Evolutionary conservation across 139 green algal genomes (phyloP), one percentile per base, ranked within the genome.

Genomic region (Yamagishiella unicocca): DNA sequence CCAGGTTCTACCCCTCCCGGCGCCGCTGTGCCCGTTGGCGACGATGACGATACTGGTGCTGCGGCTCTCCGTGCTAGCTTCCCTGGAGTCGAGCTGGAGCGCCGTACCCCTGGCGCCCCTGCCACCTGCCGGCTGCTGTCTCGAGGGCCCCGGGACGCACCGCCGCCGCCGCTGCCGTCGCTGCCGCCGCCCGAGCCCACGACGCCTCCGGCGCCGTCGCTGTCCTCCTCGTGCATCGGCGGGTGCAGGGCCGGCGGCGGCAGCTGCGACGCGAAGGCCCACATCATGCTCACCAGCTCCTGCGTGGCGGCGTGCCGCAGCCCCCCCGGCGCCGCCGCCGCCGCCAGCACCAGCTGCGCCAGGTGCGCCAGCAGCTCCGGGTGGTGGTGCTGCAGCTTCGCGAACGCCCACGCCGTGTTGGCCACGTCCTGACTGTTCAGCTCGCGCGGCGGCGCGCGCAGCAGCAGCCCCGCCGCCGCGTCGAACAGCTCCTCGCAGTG

Each of bases 281-380:
- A 93, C 83, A 94, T 50, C 50, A 93, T 38, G 45, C 87, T 90
- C 17, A 74, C 84, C 5, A 94, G 88, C 83, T 94, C 91, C 31
- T 92, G 83, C 46, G 33, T 84, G n/a, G 35, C 61, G 22, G 61
- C 83, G 12, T 5, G 2, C 22, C 37, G 35, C n/a, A 88, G 43
- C 54, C 67, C 55, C 40, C 43, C 46, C 31, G 1, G 6, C 19
- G 7, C 43, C n/a, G 33, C 61, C 37, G 53, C 31, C 42, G 66
- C 6, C 62, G 54, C 3, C 54, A 66, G 24, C 29, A 66, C 53
- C 35, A 77, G 37, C 4, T 33, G 5, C 29, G 53, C 58, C 50
- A 85, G 35, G 33, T 35, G 37, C 1, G 5, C 33, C 66, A 76
- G 45, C 35, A 76, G 42, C 29, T 25, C 5, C 31, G 76, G 71